Evolutionary conservation across 2,329 filamentous ascomycete species (phyloP).

Genomic region (Cephalotrichum gorgonifer): DNA sequence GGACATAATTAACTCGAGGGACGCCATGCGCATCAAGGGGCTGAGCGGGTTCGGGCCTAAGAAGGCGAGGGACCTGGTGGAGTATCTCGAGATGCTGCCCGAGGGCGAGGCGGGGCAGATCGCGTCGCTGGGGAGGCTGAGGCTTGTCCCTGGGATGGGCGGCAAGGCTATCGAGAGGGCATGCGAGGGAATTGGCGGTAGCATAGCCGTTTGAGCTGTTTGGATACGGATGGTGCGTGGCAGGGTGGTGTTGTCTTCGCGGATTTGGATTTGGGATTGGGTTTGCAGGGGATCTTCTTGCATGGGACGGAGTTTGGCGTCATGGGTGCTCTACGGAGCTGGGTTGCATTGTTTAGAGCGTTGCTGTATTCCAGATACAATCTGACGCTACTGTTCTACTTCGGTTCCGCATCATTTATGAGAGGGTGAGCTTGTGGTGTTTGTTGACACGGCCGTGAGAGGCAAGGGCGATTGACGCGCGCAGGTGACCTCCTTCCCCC

Average conservation of each 20-base stretch:
- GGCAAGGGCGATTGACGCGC: no score
- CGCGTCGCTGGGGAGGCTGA: slow-evolving; percentile 38
- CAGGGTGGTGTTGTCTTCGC: not conserved
- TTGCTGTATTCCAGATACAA: not conserved
- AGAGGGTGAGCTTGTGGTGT: no score
- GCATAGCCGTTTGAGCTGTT: slow-evolving; percentile 1
- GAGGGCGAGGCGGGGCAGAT: slow-evolving; percentile 32
- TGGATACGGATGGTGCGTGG: not conserved
- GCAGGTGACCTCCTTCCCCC: no score
- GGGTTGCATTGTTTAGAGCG: not conserved
- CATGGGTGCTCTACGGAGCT: not conserved
- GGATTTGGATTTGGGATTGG: not conserved
- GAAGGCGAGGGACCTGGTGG: slow-evolving; percentile 53
- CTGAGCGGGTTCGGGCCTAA: slow-evolving; percentile 64
- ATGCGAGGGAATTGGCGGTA: slow-evolving; percentile 35
- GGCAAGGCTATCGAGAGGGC: slow-evolving; percentile 46
- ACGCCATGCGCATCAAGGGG: slow-evolving; percentile 52
- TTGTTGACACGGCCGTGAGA: no score
- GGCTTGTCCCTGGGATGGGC: slow-evolving; percentile 45
- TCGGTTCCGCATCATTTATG: not conserved
- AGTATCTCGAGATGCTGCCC: slow-evolving; percentile 37
- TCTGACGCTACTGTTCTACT: not conserved
- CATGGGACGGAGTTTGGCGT: not conserved
- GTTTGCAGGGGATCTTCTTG: not conserved
- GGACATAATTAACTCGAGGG: slow-evolving; percentile 63